These are phyloP conservation scores for Colletotrichum sansevieriae DNA, from an alignment of 2,329 filamentous ascomycete species.

Conservation along the genomic window DNA sequence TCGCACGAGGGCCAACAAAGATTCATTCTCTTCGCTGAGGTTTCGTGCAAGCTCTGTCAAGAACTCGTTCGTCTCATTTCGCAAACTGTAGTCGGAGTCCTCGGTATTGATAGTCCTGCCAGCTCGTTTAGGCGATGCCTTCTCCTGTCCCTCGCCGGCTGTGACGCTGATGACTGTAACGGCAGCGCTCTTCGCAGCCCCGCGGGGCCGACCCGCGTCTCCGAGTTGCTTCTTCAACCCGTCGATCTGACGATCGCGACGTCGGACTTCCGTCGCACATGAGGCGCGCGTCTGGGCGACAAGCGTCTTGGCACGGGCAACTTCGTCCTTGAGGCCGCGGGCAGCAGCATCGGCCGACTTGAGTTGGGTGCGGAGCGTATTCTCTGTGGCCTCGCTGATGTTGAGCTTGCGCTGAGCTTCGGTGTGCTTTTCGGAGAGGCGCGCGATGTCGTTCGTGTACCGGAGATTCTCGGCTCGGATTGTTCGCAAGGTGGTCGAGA, in stretches of 20 bases:
- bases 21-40: slow-evolving; percentile 93
- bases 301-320: slow-evolving; percentile 81
- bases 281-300: slow-evolving; percentile 87
- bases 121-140: slow-evolving; percentile 51
- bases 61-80: slow-evolving; percentile 91
- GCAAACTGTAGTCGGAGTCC: slow-evolving; percentile 76
- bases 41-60: slow-evolving; percentile 85
- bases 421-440: slow-evolving; percentile 65
- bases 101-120: slow-evolving; percentile 48
- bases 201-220: slow-evolving; percentile 74
- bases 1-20: slow-evolving; percentile 78
- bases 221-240: slow-evolving; percentile 88
- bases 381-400: slow-evolving; percentile 76
- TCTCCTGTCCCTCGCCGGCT: slow-evolving; percentile 65
- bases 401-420: slow-evolving; percentile 69
- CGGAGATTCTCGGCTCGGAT: slow-evolving; percentile 82
- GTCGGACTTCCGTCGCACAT: slow-evolving; percentile 91
- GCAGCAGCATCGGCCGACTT: slow-evolving; percentile 80
- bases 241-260: slow-evolving; percentile 90
- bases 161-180: slow-evolving; percentile 70
- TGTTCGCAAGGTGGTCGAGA: slow-evolving; percentile 82
- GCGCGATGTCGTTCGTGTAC: slow-evolving; percentile 76
- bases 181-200: slow-evolving; percentile 66
- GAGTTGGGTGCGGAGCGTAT: slow-evolving; percentile 76
- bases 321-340: slow-evolving; percentile 85